These are phyloP conservation scores for Abortiporus biennis DNA, from an alignment of 1,284 basidiomycete species.

Conservation along the genomic window DNA sequence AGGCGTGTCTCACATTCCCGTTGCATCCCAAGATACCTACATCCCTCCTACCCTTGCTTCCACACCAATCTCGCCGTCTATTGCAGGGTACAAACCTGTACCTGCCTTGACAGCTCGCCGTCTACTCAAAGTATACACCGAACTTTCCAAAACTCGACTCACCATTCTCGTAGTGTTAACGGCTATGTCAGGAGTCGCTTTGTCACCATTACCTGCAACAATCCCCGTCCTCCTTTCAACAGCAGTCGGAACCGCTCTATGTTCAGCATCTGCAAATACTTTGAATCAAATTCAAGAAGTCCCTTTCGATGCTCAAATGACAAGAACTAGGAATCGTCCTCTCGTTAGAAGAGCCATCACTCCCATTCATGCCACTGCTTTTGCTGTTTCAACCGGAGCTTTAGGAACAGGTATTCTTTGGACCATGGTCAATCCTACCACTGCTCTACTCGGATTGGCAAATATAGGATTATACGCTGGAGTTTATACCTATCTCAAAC, in stretches of 20 bases:
- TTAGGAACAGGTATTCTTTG: conserved; percentile 77
- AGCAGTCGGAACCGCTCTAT: conserved; percentile 86
- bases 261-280: conserved; percentile 90
- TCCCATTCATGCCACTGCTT: conserved; percentile 79
- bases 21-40: conserved; percentile 8
- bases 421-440: conserved; percentile 85
- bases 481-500: conserved; percentile 91
- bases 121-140: conserved; percentile 66
- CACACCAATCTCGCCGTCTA: conserved; percentile 10
- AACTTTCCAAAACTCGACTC: conserved; percentile 86
- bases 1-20: conserved; percentile 10
- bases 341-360: conserved; percentile 83
- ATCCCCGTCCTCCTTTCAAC: conserved; percentile 83
- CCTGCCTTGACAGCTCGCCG: conserved; percentile 45
- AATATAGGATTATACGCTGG: conserved; percentile 93
- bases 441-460: conserved; percentile 76
- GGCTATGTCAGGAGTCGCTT: conserved; percentile 89
- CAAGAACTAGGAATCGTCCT: conserved; percentile 83
- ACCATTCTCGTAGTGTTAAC: conserved; percentile 88
- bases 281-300: conserved; percentile 95
- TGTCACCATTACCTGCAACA: conserved; percentile 82
- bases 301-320: conserved; percentile 97
- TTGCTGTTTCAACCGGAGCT: conserved; percentile 72
- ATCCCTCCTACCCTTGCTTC: conserved; percentile 11
- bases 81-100: conserved; percentile 17